These are phyloP conservation scores for Rubus idaeus DNA, from an alignment of 306 rosid species.

Conservation along the genomic window DNA sequence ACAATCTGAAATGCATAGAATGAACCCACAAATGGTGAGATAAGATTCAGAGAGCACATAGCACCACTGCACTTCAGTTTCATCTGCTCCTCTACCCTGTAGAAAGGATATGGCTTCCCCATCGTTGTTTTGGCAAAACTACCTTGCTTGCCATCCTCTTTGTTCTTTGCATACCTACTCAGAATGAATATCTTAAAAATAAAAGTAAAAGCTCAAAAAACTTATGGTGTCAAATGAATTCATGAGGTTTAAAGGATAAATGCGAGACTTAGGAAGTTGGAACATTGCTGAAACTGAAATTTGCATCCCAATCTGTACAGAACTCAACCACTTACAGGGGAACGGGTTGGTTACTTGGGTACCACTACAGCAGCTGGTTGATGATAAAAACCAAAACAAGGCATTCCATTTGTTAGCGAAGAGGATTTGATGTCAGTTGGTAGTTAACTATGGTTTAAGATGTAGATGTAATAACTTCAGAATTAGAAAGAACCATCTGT, in stretches of 20 bases:
- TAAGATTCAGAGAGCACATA: no score
- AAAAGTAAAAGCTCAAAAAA: background rate
- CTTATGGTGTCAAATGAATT: background rate
- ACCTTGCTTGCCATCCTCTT: background rate
- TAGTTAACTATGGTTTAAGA: background rate
- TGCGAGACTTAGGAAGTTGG: background rate
- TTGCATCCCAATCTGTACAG: background rate
- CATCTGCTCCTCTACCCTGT: no score
- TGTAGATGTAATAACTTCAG: background rate
- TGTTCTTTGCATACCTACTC: background rate
- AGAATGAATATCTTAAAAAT: background rate
- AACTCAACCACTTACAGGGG: background rate
- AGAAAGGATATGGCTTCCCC: no score
- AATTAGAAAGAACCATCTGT: background rate
- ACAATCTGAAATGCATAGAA: no score
- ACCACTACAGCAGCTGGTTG: background rate
- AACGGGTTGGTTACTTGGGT: background rate
- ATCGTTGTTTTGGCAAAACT: background rate
- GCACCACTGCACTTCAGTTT: no score
- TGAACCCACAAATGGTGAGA: no score
- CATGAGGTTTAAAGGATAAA: background rate
- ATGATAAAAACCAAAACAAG: constrained; percentile 10
- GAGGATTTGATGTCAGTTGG: background rate
- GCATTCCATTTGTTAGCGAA: background rate
- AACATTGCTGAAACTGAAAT: background rate